Evolutionary conservation across 345 rosid genomes (phyloP), one percentile per base, ranked within the genome.

Genomic region (Durio zibethinus): DNA sequence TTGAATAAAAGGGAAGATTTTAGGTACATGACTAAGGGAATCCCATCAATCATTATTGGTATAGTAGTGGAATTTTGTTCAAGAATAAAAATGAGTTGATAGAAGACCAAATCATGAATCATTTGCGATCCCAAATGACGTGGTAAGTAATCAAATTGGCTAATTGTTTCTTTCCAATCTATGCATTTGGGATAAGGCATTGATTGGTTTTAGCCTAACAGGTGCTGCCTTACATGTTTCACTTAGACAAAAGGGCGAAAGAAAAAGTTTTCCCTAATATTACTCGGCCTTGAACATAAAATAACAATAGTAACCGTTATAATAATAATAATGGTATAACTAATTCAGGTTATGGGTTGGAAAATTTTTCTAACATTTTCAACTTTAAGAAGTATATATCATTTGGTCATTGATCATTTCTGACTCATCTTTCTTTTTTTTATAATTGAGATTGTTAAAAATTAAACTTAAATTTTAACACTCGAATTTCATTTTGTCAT

Each of bases 11-110:
- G 27, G 27, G 53, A 7, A 15, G 12, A 27, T 52, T 57, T 68
- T 60, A 16, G 69, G 66, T 33, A 33, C 43, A 59, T 8, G 59
- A 70, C 25, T 18, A 23, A 50, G 9, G 7, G 6, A 73, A 21
- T n/a, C 50, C 11, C 7, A 64, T 65, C 63, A 35, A 54, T 78
- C 66, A 65, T 73, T 14, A 16, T 65, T 21, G 42, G 20, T 42
- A 62, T 79, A 10, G 77, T 27, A 35, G 6, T 18, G 62, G 15
- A 20, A 8, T 50, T 25, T 42, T 11, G 48, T 75, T 69, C 47
- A 76, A 68, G 76, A 47, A 31, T 15, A 53, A 16, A 33, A 69
- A 33, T 75, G 27, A 65, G 60, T 64, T 20, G 56, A 75, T 50
- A 25, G 45, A 69, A 69, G 74, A 50, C 77, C 48, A 21, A 65